Conservation (phyloP, 1,139 yeast species). For the Blastobotrys proliferans region DNA sequence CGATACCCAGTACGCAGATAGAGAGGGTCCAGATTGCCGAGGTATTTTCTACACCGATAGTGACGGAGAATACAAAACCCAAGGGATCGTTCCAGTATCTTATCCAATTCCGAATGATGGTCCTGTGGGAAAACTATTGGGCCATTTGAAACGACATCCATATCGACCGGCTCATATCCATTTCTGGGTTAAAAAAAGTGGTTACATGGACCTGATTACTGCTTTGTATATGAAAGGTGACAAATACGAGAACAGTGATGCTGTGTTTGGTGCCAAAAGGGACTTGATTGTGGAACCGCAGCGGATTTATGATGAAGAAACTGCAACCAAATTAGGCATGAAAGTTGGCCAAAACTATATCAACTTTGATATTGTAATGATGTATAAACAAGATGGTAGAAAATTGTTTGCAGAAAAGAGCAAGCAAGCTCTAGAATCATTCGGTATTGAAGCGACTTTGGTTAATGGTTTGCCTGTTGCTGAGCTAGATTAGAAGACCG, state of each 20-base stretch:
- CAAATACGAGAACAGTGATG: slow-evolving; percentile 36
- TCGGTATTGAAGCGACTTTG: neutral
- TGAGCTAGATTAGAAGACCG: neutral
- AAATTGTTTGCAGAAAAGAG: slow-evolving; percentile 5
- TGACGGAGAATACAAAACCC: too few species aligned
- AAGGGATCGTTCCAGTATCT: too few species aligned
- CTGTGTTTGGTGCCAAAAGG: slow-evolving; percentile 35
- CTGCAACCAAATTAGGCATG: slow-evolving; percentile 28
- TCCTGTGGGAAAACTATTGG: too few species aligned
- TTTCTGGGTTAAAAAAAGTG: slow-evolving; percentile 33
- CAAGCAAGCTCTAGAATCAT: neutral
- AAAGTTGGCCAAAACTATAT: slow-evolving; percentile 31
- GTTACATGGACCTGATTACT: slow-evolving; percentile 35
- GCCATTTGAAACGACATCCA: slow-evolving; percentile 37
- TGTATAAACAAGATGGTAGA: slow-evolving; percentile 27
- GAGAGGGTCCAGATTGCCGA: too few species aligned
- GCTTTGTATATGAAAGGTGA: slow-evolving; percentile 36
- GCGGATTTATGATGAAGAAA: slow-evolving; percentile 33
- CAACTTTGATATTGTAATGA: slow-evolving; percentile 31
- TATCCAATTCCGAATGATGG: too few species aligned
- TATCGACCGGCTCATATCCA: slow-evolving; percentile 41
- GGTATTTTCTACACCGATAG: too few species aligned
- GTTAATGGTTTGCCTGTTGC: neutral
- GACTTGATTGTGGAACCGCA: slow-evolving; percentile 26
- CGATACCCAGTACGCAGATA: too few species aligned